Conservation (phyloP, 108 stramenopile species). For the Skeletonema marinoi region DNA sequence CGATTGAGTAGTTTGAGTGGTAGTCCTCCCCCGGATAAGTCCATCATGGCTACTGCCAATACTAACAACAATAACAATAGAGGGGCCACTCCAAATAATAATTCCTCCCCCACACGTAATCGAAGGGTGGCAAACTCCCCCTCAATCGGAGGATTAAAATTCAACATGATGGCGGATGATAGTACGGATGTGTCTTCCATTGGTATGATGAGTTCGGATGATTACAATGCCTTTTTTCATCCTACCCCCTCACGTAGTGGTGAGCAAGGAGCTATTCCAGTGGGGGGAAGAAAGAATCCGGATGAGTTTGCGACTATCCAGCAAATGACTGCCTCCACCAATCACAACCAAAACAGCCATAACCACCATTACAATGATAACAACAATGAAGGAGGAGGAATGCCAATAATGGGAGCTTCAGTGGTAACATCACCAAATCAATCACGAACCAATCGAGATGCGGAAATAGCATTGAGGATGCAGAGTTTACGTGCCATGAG, state of each 20-base stretch:
- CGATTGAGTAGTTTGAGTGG: constrained; percentile 9
- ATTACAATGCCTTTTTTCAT: constrained; percentile 1
- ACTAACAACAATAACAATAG: not conserved
- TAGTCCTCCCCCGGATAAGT: not conserved
- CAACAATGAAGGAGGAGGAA: not conserved
- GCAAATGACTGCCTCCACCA: no score
- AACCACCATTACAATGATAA: not conserved
- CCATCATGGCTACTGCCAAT: not conserved
- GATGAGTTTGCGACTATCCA: no score
- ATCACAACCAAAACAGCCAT: no score
- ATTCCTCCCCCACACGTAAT: not conserved
- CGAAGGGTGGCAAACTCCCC: not conserved
- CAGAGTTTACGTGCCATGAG: constrained; percentile 27
- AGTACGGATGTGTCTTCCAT: constrained; percentile 30
- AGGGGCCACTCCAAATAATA: not conserved
- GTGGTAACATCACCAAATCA: not conserved
- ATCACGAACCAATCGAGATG: constrained; percentile 11
- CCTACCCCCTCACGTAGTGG: not conserved
- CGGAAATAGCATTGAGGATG: constrained; percentile 21
- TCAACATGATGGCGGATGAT: constrained; percentile 5
- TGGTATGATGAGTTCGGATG: constrained; percentile 24
- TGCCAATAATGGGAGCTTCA: not conserved
- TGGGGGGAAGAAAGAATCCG: not conserved
- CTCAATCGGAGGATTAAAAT: no score
- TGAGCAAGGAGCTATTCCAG: not conserved